A percentile compares a stretch with the other conserved stretches of the same genome.
Evolutionary conservation across 2,329 filamentous ascomycete species (phyloP).

Genomic region (Talaromyces atroroseus): DNA sequence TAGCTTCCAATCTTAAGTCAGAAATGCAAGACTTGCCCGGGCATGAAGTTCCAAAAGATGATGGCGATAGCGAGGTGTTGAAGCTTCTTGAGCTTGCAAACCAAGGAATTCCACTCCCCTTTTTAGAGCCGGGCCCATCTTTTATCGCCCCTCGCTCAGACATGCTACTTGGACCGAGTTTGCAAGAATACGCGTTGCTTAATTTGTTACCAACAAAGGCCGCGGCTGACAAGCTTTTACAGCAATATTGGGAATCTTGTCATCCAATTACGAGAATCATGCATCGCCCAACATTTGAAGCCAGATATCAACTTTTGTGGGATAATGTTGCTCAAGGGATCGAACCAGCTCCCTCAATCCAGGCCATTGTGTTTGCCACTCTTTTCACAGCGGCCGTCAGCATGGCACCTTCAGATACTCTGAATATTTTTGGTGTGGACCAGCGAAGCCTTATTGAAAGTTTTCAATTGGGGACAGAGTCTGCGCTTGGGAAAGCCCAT

Average conservation of each 20-base stretch:
- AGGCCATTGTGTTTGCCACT: constrained; percentile 64
- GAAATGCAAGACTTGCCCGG: background rate
- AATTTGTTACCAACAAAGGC: constrained; percentile 56
- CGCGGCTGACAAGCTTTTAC: constrained; percentile 57
- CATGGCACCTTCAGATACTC: constrained; percentile 52
- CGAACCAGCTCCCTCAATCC: constrained; percentile 59
- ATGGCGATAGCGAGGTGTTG: constrained; percentile 6
- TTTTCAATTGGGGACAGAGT: constrained; percentile 62
- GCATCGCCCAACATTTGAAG: constrained; percentile 62
- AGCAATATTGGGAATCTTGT: constrained; percentile 63
- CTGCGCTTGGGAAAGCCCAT: constrained; percentile 62
- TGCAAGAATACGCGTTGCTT: constrained; percentile 48
- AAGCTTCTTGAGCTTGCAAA: constrained; percentile 10
- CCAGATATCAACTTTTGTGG: constrained; percentile 62
- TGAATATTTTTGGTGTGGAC: constrained; percentile 50
- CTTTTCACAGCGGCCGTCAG: constrained; percentile 66
- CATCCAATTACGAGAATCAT: constrained; percentile 64
- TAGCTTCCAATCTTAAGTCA: constrained; percentile 31
- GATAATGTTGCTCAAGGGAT: constrained; percentile 52
- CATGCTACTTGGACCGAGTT: constrained; percentile 58
- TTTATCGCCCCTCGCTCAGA: constrained; percentile 64
- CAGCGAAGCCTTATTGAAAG: constrained; percentile 56
- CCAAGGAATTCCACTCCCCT: constrained; percentile 31
- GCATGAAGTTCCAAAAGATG: background rate
- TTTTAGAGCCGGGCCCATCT: constrained; percentile 58